Conservation (phyloP, 331 rosid genomes). For the Malus hybrid region DNA sequence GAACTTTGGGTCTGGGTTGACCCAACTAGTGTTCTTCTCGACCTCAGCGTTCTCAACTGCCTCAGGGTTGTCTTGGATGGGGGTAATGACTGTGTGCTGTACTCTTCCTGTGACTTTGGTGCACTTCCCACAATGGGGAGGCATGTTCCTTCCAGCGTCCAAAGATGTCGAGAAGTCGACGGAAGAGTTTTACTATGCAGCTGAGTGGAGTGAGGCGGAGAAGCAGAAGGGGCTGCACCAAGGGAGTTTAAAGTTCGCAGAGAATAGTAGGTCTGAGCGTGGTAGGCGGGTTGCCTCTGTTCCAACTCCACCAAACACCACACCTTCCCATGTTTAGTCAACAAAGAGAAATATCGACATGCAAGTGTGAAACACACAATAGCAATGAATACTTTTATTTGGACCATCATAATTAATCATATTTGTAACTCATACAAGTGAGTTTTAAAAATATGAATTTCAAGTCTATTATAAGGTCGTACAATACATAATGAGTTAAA, state of each 20-base stretch:
- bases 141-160: slow-evolving; percentile 71
- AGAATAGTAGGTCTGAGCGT: slow-evolving; percentile 75
- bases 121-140: slow-evolving; percentile 90
- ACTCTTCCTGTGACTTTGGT: slow-evolving; percentile 63
- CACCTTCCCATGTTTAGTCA: slow-evolving; percentile 53
- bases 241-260: slow-evolving; percentile 61
- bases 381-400: no score
- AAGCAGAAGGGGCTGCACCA: slow-evolving; percentile 56
- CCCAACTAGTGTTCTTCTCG: slow-evolving; percentile 71
- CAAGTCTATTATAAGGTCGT: no score
- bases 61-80: slow-evolving; percentile 58
- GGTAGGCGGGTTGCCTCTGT: slow-evolving; percentile 60
- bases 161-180: slow-evolving; percentile 34
- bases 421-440: no score
- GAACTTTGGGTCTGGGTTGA: slow-evolving; percentile 77
- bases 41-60: slow-evolving; percentile 40
- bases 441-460: no score
- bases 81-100: slow-evolving; percentile 59
- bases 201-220: slow-evolving; percentile 80
- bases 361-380: no score
- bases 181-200: slow-evolving; percentile 55
- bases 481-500: no score
- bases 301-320: slow-evolving; percentile 57
- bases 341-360: neutral
- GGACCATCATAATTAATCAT: no score